Conservation (phyloP, 345 rosid species). For the Kandelia obovata region DNA sequence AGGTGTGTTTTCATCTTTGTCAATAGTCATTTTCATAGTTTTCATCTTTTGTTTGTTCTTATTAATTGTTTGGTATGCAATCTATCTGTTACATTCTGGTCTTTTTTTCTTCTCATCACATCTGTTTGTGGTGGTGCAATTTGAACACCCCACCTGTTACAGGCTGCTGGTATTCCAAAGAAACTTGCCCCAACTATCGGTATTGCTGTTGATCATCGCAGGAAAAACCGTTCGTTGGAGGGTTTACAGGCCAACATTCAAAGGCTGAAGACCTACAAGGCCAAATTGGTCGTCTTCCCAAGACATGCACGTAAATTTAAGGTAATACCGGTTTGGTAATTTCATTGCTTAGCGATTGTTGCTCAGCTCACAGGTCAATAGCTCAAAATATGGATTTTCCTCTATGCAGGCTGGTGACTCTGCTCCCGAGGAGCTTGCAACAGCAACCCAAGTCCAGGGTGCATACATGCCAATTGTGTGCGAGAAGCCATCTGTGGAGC, state of each 20-base stretch:
- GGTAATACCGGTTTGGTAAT: conserved; percentile 31
- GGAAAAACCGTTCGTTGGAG: conserved; percentile 74
- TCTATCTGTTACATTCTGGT: too few relatives aligned
- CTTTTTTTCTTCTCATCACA: too few relatives aligned
- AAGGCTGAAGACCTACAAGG: conserved; percentile 87
- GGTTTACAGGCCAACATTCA: conserved; percentile 74
- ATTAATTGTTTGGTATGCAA: not conserved
- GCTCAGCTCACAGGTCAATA: too few relatives aligned
- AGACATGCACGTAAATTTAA: conserved; percentile 53
- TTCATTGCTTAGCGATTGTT: not conserved
- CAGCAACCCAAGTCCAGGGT: conserved; percentile 39
- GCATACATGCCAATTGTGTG: conserved; percentile 28
- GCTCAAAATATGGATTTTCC: not conserved
- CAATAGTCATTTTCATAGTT: not conserved
- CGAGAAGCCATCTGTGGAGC: conserved; percentile 29
- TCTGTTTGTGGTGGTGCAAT: too few relatives aligned
- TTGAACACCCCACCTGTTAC: not conserved
- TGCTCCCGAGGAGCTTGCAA: conserved; percentile 28
- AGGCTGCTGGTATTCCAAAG: conserved; percentile 88
- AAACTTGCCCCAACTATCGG: conserved; percentile 82
- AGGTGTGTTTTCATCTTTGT: conserved; percentile 38
- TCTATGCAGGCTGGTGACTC: conserved; percentile 33
- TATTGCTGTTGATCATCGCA: conserved; percentile 76
- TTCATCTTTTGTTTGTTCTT: not conserved
- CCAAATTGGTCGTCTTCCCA: conserved; percentile 84